These are phyloP conservation scores for Chaetomidium leptoderma DNA, from an alignment of 495 filamentous ascomycete species.

Conservation along the genomic window DNA sequence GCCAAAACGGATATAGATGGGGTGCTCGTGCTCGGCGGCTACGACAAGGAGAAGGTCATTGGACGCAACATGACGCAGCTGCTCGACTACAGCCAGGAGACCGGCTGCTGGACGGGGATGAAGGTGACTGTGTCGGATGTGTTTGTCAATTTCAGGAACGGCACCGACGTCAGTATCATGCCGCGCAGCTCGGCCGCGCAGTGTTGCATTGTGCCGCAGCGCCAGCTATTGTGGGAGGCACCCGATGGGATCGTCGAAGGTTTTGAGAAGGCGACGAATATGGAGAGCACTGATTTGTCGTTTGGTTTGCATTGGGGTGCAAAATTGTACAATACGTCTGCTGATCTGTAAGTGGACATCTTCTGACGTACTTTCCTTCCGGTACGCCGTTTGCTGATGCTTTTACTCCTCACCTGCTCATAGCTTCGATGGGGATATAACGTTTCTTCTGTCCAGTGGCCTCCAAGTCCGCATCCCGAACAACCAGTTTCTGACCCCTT, in stretches of 20 bases:
- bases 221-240: constrained; percentile 24
- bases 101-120: constrained; percentile 33
- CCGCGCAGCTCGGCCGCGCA: constrained; percentile 30
- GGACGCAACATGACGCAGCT: constrained; percentile 32
- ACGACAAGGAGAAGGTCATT: constrained; percentile 40
- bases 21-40: constrained; percentile 42
- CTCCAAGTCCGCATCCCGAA: background rate
- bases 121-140: constrained; percentile 26
- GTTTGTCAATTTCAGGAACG: constrained; percentile 19
- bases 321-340: background rate
- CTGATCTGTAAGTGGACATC: background rate
- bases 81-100: constrained; percentile 18
- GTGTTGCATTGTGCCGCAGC: constrained; percentile 37
- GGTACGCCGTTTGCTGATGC: no score
- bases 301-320: constrained; percentile 12
- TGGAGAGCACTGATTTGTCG: background rate
- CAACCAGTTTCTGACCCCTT: background rate
- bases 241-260: constrained; percentile 18
- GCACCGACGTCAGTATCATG: constrained; percentile 24
- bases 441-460: background rate
- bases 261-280: constrained; percentile 20
- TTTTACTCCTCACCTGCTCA: background rate
- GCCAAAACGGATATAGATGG: constrained; percentile 35
- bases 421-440: background rate
- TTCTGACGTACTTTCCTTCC: no score